These are phyloP conservation scores for Mycena galericulata DNA, from an alignment of 768 basidiomycete genomes.

Conservation along the genomic window DNA sequence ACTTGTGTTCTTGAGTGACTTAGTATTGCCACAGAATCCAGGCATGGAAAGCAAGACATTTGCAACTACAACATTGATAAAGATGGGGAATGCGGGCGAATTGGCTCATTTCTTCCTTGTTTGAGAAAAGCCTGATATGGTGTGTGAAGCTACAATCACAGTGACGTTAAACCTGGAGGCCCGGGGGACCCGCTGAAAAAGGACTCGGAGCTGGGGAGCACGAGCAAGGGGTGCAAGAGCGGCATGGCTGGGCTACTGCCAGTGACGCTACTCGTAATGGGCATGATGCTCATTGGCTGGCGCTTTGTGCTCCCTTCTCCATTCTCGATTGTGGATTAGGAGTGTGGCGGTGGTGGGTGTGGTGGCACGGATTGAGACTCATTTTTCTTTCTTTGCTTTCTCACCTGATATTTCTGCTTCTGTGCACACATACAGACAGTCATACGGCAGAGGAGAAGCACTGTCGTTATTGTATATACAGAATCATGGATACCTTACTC, in stretches of 20 bases:
- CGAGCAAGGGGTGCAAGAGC: constrained; percentile 24
- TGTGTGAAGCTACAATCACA: constrained; percentile 58
- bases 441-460: too few species aligned
- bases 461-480: too few species aligned
- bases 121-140: too few species aligned
- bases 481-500: too few species aligned
- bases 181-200: not conserved
- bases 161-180: constrained; percentile 48
- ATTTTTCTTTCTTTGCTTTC: not conserved
- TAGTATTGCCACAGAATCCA: constrained; percentile 34
- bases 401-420: too few species aligned
- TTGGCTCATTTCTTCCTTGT: not conserved
- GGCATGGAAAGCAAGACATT: not conserved
- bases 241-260: constrained; percentile 4
- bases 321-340: not conserved
- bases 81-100: constrained; percentile 7
- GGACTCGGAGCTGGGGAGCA: constrained; percentile 21
- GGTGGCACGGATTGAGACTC: not conserved
- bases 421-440: too few species aligned
- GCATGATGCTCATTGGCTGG: constrained; percentile 18
- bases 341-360: too few species aligned
- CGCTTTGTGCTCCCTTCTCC: not conserved
- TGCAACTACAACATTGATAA: not conserved
- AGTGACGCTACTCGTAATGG: not conserved
- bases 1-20: constrained; percentile 74